Percentiles rank a stretch among this genome's conserved stretches.
These are phyloP conservation scores for Colletotrichum tropicale DNA, from an alignment of 2,329 filamentous ascomycete genomes.

Conservation along the genomic window DNA sequence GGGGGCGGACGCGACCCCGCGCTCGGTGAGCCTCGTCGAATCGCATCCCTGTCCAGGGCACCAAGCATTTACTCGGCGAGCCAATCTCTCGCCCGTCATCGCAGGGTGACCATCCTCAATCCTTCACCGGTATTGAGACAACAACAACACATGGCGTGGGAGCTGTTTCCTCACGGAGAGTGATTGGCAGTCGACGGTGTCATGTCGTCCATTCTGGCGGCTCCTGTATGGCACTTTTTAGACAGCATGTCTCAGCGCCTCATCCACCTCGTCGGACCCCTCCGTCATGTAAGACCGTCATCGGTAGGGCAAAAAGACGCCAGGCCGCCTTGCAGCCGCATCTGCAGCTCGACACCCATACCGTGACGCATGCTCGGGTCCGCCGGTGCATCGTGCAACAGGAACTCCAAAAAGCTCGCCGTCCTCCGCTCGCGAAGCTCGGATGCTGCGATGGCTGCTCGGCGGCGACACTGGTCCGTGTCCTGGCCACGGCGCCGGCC, in stretches of 20 bases:
- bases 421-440: background rate
- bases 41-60: background rate
- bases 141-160: background rate
- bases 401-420: background rate
- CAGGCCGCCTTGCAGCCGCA: background rate
- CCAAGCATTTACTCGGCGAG: background rate
- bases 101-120: background rate
- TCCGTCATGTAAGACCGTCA: background rate
- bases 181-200: background rate
- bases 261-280: background rate
- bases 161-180: background rate
- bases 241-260: background rate
- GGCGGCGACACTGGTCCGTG: conserved; percentile 10
- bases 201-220: background rate
- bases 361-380: background rate
- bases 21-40: background rate
- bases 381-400: background rate
- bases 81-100: background rate
- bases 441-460: background rate
- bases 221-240: background rate
- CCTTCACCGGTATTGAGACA: background rate
- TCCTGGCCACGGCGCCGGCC: conserved; percentile 3
- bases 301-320: background rate
- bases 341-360: background rate
- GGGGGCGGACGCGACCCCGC: background rate